A percentile compares a stretch with the other conserved stretches of the same genome.
Conservation (phyloP, 2,329 filamentous ascomycete species). For the Cladosporium colombiae region DNA sequence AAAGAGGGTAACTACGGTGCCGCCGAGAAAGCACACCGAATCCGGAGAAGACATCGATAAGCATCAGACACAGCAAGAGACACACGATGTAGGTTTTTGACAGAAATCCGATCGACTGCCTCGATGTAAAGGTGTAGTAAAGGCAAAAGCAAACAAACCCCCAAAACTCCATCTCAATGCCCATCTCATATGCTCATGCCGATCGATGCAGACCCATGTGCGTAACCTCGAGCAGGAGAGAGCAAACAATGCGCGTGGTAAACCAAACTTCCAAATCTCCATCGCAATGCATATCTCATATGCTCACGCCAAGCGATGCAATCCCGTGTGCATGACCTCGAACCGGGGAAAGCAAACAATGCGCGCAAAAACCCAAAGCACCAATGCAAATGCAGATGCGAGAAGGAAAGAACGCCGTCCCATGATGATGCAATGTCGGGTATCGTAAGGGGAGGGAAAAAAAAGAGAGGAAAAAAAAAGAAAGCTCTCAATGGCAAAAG, state of each 20-base stretch:
- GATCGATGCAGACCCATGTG: neutral
- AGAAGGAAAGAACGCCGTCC: neutral
- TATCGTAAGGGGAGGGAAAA: neutral
- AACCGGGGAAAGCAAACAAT: neutral
- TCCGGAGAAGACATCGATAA: neutral
- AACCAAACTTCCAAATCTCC: neutral
- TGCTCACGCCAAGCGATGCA: neutral
- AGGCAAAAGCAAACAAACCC: neutral
- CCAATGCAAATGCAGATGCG: neutral
- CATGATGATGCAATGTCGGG: neutral
- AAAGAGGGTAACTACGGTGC: neutral
- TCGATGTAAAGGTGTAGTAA: neutral
- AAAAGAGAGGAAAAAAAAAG: no score
- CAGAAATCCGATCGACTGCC: conserved; percentile 6
- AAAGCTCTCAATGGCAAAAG: neutral
- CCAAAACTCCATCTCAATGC: neutral
- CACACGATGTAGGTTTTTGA: neutral
- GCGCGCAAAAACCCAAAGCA: neutral
- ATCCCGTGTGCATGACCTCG: neutral
- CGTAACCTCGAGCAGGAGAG: neutral
- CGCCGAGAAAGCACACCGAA: neutral
- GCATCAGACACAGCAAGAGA: neutral
- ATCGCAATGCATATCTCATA: neutral
- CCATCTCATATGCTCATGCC: neutral
- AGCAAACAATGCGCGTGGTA: neutral